Base-by-base conservation (phyloP, 352 stramenopile genomes). In the Globisporangium echinulatum region DNA sequence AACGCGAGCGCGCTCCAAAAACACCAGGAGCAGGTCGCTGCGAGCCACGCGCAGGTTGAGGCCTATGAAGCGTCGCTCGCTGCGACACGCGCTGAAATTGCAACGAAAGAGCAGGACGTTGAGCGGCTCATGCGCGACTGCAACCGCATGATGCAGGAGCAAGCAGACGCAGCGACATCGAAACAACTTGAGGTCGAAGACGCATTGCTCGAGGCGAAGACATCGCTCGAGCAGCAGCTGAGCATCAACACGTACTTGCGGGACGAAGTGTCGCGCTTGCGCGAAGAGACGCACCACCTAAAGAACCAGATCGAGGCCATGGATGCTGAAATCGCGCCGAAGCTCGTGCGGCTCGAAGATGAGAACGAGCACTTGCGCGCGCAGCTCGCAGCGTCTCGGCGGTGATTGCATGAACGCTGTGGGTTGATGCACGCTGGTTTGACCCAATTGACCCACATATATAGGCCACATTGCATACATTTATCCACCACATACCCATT, bases 241-340 rank as follows among this genome's bases (percentile, higher is more conserved):
- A 77, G 88, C 43, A 91, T 91, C 62, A 94, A 92, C 63, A 87
- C 81, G 62, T 91, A 91, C 64, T 60, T 94, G 50, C 77, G 82
- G 36, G 76, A 90, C 51, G 85, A 94, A 67, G 79, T 94, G 3
- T 74, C 72, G 15, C 85, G 85, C 44, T 63, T 91, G 39, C 82
- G 85, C n/a, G 79, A 92, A 66, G 85, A 92, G 61, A 94, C 88
- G 54, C 75, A 88, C 54, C 79, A 91, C 51, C 56, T 94, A 17
- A 92, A 94, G 68, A 92, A 94, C 57, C 84, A 92, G 68, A 92
- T 94, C 56, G 60, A 87, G 17, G 82, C 92, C 68, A 88, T 92
- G 70, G 85, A 94, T 61, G 86, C 81, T 39, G 82, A 92, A 66
- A 76, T 94, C 42, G 85, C 82, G 33, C 82, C 85, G 5, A 92